A percentile compares a stretch with the other conserved stretches of the same genome.
These are phyloP conservation scores for Periconia sp. DNA, from an alignment of 2,329 filamentous ascomycete genomes.

Conservation along the genomic window DNA sequence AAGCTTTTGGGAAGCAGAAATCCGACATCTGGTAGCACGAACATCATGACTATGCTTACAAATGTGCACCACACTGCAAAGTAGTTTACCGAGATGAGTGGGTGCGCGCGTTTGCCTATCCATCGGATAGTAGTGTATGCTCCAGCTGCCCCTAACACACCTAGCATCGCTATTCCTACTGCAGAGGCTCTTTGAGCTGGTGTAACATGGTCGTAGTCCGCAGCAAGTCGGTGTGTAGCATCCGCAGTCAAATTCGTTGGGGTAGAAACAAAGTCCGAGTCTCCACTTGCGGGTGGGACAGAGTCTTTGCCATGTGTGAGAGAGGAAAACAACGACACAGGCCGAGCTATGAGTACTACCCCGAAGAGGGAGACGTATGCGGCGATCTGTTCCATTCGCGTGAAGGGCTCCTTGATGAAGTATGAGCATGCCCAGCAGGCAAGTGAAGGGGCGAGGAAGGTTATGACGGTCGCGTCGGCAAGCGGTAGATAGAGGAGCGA, in stretches of 20 bases:
- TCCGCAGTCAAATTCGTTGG: slow-evolving; percentile 37
- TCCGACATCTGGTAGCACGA: slow-evolving; percentile 60
- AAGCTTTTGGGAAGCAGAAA: slow-evolving; percentile 62
- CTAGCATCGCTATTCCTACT: slow-evolving; percentile 74
- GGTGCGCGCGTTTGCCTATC: slow-evolving; percentile 80
- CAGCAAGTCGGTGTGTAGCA: slow-evolving; percentile 29
- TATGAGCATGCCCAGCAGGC: slow-evolving; percentile 82
- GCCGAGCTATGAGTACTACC: slow-evolving; percentile 82
- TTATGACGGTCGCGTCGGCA: slow-evolving; percentile 87
- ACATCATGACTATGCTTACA: slow-evolving; percentile 68
- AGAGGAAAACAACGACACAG: slow-evolving; percentile 61
- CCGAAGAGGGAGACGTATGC: slow-evolving; percentile 77
- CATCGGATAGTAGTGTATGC: slow-evolving; percentile 78
- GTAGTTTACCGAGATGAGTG: slow-evolving; percentile 85
- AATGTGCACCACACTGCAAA: slow-evolving; percentile 75
- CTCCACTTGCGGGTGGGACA: slow-evolving; percentile 39
- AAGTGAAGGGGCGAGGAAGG: slow-evolving; percentile 81
- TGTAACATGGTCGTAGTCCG: slow-evolving; percentile 55
- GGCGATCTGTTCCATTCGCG: slow-evolving; percentile 76
- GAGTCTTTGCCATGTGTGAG: slow-evolving; percentile 28
- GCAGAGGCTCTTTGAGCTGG: slow-evolving; percentile 71
- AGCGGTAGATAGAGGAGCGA: slow-evolving; percentile 80
- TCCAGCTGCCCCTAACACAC: slow-evolving; percentile 75
- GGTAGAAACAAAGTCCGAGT: slow-evolving; percentile 32
- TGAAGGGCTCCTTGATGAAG: slow-evolving; percentile 78